phyloP scores from a whole-genome alignment of 331 rosid genomes.

The Quercus phellos region DNA sequence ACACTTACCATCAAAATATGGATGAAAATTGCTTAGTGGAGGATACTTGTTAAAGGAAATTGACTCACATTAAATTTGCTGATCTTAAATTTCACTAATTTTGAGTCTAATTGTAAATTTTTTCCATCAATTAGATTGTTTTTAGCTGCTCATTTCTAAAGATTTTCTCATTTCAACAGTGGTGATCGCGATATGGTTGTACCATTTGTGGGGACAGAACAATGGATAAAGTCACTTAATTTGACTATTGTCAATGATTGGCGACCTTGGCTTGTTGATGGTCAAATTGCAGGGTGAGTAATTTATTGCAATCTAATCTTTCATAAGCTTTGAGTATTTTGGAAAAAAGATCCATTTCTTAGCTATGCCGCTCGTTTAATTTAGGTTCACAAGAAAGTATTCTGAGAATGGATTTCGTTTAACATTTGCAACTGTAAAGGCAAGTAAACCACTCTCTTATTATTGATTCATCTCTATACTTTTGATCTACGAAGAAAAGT shows the following conservation, averaged over 20 bases:
- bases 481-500: not conserved
- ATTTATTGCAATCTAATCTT: too few relatives aligned
- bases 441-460: not conserved
- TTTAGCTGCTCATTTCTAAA: not conserved
- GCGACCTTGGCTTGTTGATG: constrained; percentile 24
- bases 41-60: too few relatives aligned
- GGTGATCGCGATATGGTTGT: constrained; percentile 12
- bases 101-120: too few relatives aligned
- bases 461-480: not conserved
- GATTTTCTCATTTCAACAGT: not conserved
- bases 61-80: too few relatives aligned
- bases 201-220: constrained; percentile 1
- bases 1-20: too few relatives aligned
- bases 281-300: constrained; percentile 27
- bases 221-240: constrained; percentile 14
- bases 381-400: constrained; percentile 9
- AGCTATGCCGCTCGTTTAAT: not conserved
- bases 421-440: constrained; percentile 19
- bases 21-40: too few relatives aligned
- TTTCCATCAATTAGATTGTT: too few relatives aligned
- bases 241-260: constrained; percentile 1
- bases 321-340: too few relatives aligned
- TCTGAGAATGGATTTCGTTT: constrained; percentile 2
- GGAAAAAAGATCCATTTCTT: not conserved
- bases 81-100: too few relatives aligned